Evolutionary conservation across 2,329 filamentous ascomycete genomes (phyloP).

Genomic region (Aspergillus ustus): DNA sequence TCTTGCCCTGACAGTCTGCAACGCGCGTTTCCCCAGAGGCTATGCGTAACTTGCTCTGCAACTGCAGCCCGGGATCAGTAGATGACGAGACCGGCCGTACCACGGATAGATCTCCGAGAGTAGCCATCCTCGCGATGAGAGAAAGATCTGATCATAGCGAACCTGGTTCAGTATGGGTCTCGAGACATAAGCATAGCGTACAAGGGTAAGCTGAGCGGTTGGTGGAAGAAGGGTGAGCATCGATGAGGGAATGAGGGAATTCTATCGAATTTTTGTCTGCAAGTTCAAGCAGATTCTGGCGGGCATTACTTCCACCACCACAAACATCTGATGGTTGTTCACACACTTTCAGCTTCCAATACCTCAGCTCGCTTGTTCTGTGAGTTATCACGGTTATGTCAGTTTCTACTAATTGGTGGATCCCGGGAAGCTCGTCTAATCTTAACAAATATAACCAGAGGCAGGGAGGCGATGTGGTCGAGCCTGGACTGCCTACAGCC

Average conservation of each 20-base stretch:
- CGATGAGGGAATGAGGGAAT: neutral
- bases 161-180: neutral
- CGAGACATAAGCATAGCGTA: neutral
- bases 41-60: neutral
- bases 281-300: neutral
- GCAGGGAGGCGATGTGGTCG: neutral
- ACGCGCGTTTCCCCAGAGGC: neutral
- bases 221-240: neutral
- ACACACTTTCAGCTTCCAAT: neutral
- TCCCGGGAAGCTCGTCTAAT: neutral
- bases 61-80: neutral
- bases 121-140: neutral
- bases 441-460: neutral
- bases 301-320: neutral
- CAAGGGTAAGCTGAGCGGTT: neutral
- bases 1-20: conserved; percentile 7
- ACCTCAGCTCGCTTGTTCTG: neutral
- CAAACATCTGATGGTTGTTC: no score
- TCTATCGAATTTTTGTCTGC: neutral
- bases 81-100: neutral
- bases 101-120: neutral
- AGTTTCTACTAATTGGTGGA: neutral
- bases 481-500: neutral
- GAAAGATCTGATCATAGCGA: neutral
- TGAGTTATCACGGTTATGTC: neutral